Percentiles rank a stretch among this genome's conserved stretches.
These are phyloP conservation scores for Coemansia erecta DNA, from an alignment of 192 early-diverging fungal species.

Conservation along the genomic window DNA sequence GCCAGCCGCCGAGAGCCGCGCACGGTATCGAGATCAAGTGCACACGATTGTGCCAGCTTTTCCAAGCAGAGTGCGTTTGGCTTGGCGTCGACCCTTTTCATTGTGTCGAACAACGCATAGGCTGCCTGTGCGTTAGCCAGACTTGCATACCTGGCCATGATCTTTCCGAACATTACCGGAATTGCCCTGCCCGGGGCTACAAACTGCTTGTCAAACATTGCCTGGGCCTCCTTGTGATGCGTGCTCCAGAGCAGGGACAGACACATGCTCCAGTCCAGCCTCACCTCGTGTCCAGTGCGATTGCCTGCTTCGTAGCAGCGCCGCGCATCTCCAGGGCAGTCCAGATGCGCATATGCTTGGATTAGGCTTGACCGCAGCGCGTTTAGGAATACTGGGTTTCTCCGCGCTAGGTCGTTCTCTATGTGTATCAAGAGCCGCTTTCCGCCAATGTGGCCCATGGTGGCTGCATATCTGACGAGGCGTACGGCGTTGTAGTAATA, in stretches of 20 bases:
- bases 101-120: constrained; percentile 32
- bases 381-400: constrained; percentile 9
- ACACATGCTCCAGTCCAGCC: constrained; percentile 35
- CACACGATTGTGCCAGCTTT: constrained; percentile 21
- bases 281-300: neutral
- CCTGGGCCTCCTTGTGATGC: constrained; percentile 37
- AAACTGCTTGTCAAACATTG: constrained; percentile 25
- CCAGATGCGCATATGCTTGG: constrained; percentile 31
- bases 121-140: constrained; percentile 19
- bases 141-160: constrained; percentile 26
- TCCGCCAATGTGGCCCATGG: constrained; percentile 21
- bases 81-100: constrained; percentile 5
- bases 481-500: neutral
- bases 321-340: constrained; percentile 22
- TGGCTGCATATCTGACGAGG: neutral
- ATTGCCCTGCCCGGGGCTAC: constrained; percentile 8
- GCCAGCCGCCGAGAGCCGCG: constrained; percentile 13
- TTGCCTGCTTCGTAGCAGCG: constrained; percentile 18
- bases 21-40: constrained; percentile 12
- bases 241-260: constrained; percentile 17
- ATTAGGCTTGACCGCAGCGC: constrained; percentile 10
- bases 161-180: constrained; percentile 16
- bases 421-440: constrained; percentile 26
- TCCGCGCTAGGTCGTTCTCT: constrained; percentile 22
- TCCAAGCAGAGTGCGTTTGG: neutral